These are phyloP conservation scores for Aspergillus fumigatus DNA, from an alignment of 2,329 filamentous ascomycete genomes.

Conservation along the genomic window DNA sequence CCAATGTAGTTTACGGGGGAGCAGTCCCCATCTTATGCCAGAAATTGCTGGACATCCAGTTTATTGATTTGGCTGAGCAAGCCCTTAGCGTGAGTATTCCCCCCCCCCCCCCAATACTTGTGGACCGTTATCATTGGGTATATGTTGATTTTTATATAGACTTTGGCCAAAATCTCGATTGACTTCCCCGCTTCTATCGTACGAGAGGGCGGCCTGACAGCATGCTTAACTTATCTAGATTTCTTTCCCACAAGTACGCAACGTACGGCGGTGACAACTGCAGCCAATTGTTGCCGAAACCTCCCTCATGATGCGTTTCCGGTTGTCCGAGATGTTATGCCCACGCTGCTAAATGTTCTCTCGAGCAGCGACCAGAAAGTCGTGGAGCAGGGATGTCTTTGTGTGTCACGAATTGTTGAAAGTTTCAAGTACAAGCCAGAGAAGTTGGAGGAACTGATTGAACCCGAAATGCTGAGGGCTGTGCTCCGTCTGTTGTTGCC, in stretches of 20 bases:
- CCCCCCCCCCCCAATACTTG: neutral
- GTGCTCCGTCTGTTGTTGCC: slow-evolving; percentile 84
- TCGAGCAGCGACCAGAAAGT: slow-evolving; percentile 92
- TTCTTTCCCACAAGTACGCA: slow-evolving; percentile 98
- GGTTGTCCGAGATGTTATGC: slow-evolving; percentile 93
- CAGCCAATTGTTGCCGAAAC: slow-evolving; percentile 96
- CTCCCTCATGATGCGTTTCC: slow-evolving; percentile 90
- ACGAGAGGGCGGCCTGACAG: slow-evolving; percentile 87
- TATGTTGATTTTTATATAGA: slow-evolving; percentile 43
- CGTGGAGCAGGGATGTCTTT: slow-evolving; percentile 92
- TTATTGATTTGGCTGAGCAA: slow-evolving; percentile 96
- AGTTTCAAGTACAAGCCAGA: slow-evolving; percentile 87
- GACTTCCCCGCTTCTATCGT: slow-evolving; percentile 96
- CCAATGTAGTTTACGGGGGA: slow-evolving; percentile 95
- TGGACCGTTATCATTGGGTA: neutral
- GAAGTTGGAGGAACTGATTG: slow-evolving; percentile 89
- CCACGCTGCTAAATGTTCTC: slow-evolving; percentile 83
- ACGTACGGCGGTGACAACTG: slow-evolving; percentile 91
- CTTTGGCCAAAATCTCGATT: slow-evolving; percentile 92
- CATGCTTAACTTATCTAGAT: slow-evolving; percentile 92
- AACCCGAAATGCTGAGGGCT: slow-evolving; percentile 76
- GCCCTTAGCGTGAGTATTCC: slow-evolving; percentile 65
- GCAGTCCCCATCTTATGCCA: slow-evolving; percentile 92
- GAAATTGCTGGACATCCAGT: slow-evolving; percentile 92
- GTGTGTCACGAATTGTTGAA: slow-evolving; percentile 92